Evolutionary conservation across 192 early-diverging fungal genomes (phyloP).

Genomic region (Nowakowskiella sp.): DNA sequence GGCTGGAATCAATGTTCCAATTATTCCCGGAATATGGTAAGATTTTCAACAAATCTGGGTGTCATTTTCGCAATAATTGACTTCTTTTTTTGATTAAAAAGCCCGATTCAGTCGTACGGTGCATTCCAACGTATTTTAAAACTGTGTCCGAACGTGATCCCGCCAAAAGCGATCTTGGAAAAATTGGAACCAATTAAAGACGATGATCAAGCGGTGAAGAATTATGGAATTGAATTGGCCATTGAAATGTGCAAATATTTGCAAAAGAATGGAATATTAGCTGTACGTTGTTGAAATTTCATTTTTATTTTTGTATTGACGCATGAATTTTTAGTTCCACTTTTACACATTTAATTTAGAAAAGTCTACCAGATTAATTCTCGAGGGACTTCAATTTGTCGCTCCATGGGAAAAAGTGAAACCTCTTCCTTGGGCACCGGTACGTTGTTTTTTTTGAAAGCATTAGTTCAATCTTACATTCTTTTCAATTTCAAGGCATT

Average conservation of each 20-base stretch:
- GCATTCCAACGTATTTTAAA: conserved; percentile 66
- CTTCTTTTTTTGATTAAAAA: conserved; percentile 21
- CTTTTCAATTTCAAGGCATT: conserved; percentile 34
- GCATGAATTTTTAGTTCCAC: conserved; percentile 44
- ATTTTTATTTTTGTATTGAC: background rate
- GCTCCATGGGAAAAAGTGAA: conserved; percentile 45
- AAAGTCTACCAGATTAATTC: conserved; percentile 61
- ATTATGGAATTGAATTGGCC: conserved; percentile 65
- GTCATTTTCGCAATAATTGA: conserved; percentile 16
- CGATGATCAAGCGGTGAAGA: conserved; percentile 74
- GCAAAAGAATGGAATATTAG: conserved; percentile 41
- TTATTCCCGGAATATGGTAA: conserved; percentile 62
- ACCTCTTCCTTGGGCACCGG: conserved; percentile 56
- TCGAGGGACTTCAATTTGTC: conserved; percentile 65
- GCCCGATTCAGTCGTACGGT: conserved; percentile 75
- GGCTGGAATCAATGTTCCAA: conserved; percentile 25
- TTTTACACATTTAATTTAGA: conserved; percentile 78
- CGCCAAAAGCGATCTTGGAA: conserved; percentile 65
- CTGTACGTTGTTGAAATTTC: background rate
- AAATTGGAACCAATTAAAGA: conserved; percentile 79
- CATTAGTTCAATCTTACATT: background rate
- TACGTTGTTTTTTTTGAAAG: conserved; percentile 11
- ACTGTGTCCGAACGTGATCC: conserved; percentile 58
- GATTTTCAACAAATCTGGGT: conserved; percentile 6
- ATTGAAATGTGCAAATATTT: conserved; percentile 55